Conservation (phyloP, 1,284 basidiomycete genomes). For the Trichosporon coremiiforme region DNA sequence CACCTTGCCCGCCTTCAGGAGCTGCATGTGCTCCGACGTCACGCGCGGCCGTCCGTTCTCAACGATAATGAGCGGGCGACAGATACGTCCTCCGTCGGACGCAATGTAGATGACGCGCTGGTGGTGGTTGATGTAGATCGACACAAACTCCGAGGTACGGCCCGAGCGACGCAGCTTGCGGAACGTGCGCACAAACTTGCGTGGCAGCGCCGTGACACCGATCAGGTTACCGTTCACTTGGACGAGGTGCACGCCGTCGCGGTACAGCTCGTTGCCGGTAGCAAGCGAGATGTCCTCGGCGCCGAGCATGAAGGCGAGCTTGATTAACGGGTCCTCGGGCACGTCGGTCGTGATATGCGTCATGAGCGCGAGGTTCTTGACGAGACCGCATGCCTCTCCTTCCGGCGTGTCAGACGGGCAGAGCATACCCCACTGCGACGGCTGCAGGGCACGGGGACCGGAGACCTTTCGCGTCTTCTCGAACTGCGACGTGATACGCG, state of each 20-base stretch:
- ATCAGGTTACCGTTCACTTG: slow-evolving; percentile 97
- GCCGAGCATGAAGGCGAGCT: slow-evolving; percentile 88
- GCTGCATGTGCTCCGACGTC: slow-evolving; percentile 75
- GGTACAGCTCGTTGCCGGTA: slow-evolving; percentile 95
- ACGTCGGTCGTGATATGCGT: slow-evolving; percentile 99
- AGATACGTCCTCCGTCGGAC: slow-evolving; percentile 95
- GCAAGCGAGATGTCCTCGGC: slow-evolving; percentile 93
- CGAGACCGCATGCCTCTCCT: slow-evolving; percentile 98
- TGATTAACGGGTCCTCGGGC: slow-evolving; percentile 90
- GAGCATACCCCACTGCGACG: slow-evolving; percentile 98
- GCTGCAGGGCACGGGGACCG: slow-evolving; percentile 94
- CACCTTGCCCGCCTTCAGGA: slow-evolving; percentile 75
- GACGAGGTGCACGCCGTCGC: slow-evolving; percentile 86
- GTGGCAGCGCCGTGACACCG: slow-evolving; percentile 84
- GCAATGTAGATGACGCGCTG: slow-evolving; percentile 96
- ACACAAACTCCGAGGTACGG: slow-evolving; percentile 93
- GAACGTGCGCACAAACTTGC: slow-evolving; percentile 86
- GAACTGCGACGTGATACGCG: slow-evolving; percentile 96
- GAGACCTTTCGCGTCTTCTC: slow-evolving; percentile 99
- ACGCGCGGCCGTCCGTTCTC: slow-evolving; percentile 80
- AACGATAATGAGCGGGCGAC: slow-evolving; percentile 97
- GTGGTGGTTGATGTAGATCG: slow-evolving; percentile 95
- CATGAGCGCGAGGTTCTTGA: slow-evolving; percentile 99
- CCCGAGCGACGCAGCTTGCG: slow-evolving; percentile 89
- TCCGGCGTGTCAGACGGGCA: slow-evolving; percentile 99